Evolutionary conservation across 495 filamentous ascomycete genomes (phyloP).

Genomic region (Pseudomonodictys pantanalensis): DNA sequence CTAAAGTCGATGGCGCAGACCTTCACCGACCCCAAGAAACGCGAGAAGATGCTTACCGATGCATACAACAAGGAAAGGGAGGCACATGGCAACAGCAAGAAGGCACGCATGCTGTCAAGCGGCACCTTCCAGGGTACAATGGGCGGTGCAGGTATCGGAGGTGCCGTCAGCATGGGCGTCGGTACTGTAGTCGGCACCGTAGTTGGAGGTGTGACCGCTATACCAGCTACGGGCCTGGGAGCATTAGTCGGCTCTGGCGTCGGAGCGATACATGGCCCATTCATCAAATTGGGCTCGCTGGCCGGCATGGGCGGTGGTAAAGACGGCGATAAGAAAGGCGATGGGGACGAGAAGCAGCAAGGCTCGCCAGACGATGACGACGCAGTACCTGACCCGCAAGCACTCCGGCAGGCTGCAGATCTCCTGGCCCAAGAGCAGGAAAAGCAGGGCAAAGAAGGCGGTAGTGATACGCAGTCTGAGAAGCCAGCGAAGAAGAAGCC

Average conservation of each 20-base stretch:
- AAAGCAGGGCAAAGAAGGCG: neutral
- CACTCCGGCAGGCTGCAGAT: constrained; percentile 12
- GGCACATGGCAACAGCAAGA: constrained; percentile 26
- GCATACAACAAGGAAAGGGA: constrained; percentile 23
- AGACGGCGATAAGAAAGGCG: neutral
- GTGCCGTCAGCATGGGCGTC: constrained; percentile 11
- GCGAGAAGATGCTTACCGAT: constrained; percentile 19
- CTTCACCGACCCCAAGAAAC: constrained; percentile 24
- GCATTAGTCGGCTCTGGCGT: constrained; percentile 21
- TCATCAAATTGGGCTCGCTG: constrained; percentile 16
- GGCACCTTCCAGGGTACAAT: constrained; percentile 21
- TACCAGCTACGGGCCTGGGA: constrained; percentile 20
- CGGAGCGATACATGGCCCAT: constrained; percentile 21
- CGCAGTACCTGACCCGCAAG: constrained; percentile 8
- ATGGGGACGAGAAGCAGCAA: neutral
- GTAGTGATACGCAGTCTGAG: neutral
- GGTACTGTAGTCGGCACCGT: constrained; percentile 25
- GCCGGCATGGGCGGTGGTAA: neutral
- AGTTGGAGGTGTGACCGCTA: constrained; percentile 16
- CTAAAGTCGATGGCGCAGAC: constrained; percentile 8
- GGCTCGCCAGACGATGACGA: constrained; percentile 3
- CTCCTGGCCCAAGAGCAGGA: constrained; percentile 1
- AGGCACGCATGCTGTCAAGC: constrained; percentile 25
- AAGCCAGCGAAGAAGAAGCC: constrained; percentile 15
- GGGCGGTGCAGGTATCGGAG: constrained; percentile 24